These are phyloP conservation scores for Teunomyces stri DNA, from an alignment of 805 yeast species.

Conservation along the genomic window DNA sequence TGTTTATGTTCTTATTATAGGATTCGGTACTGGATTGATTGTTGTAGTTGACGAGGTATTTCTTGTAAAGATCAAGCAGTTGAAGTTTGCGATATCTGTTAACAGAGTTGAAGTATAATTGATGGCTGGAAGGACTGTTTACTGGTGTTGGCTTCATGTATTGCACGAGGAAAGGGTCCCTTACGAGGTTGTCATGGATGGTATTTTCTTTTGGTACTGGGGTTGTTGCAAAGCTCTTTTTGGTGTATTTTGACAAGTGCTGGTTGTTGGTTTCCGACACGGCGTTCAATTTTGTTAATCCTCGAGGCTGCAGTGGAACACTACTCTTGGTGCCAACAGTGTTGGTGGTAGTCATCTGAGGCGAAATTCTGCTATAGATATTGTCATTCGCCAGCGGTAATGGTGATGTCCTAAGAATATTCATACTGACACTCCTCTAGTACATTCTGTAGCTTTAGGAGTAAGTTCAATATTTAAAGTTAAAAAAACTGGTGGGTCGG, in stretches of 20 bases:
- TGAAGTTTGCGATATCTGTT: conserved; percentile 16
- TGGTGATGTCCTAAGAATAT: conserved; percentile 9
- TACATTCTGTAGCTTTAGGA: background rate
- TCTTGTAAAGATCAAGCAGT: conserved; percentile 22
- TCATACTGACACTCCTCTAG: background rate
- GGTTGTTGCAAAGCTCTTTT: background rate
- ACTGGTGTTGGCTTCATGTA: conserved; percentile 16
- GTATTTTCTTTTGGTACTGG: background rate
- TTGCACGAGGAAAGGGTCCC: conserved; percentile 21
- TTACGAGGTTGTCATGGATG: background rate
- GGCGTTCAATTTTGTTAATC: background rate
- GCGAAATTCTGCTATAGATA: conserved; percentile 8
- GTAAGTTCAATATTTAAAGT: background rate
- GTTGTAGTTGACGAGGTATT: conserved; percentile 14
- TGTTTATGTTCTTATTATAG: background rate
- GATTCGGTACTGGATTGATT: background rate
- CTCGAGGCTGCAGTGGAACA: background rate
- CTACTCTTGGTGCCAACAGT: background rate
- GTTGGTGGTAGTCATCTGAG: conserved; percentile 7
- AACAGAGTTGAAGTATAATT: conserved; percentile 17
- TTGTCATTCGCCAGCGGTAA: conserved; percentile 12
- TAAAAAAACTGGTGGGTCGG: background rate
- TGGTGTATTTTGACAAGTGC: background rate
- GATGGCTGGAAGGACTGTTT: conserved; percentile 13
- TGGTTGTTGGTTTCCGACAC: background rate